phyloP scores from a whole-genome alignment of 768 basidiomycete species.

The Porphyrellus cyaneotinctus region DNA sequence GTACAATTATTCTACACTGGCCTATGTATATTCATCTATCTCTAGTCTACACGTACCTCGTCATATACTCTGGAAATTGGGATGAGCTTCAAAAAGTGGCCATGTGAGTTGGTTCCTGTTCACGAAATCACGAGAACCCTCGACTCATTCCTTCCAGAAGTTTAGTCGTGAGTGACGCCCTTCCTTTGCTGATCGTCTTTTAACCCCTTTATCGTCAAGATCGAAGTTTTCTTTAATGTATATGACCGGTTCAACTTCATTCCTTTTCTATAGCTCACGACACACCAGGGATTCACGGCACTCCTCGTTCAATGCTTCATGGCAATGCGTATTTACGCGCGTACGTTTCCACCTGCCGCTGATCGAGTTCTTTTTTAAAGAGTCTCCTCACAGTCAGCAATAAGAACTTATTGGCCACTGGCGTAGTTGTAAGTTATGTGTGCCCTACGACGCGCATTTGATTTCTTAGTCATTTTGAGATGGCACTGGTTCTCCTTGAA shows the following conservation, averaged over 20 bases:
- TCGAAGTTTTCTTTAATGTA: conserved; percentile 50
- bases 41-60: conserved; percentile 45
- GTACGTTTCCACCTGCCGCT: conserved; percentile 29
- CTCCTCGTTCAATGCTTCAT: conserved; percentile 55
- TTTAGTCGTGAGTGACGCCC: not conserved
- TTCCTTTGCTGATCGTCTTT: not conserved
- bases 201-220: conserved; percentile 26
- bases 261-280: not conserved
- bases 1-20: not conserved
- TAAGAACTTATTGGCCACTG: conserved; percentile 36
- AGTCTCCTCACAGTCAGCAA: conserved; percentile 45
- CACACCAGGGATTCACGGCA: conserved; percentile 37
- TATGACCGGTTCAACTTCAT: not conserved
- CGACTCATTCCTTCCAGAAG: not conserved
- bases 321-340: conserved; percentile 44
- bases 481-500: conserved; percentile 37
- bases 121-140: not conserved
- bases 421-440: conserved; percentile 24
- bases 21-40: not conserved
- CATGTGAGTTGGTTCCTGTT: not conserved
- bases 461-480: not conserved
- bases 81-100: not conserved
- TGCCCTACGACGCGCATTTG: not conserved
- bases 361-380: not conserved
- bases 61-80: conserved; percentile 37